Evolutionary conservation across 352 stramenopile genomes (phyloP).

Genomic region (Pythium aquatile): DNA sequence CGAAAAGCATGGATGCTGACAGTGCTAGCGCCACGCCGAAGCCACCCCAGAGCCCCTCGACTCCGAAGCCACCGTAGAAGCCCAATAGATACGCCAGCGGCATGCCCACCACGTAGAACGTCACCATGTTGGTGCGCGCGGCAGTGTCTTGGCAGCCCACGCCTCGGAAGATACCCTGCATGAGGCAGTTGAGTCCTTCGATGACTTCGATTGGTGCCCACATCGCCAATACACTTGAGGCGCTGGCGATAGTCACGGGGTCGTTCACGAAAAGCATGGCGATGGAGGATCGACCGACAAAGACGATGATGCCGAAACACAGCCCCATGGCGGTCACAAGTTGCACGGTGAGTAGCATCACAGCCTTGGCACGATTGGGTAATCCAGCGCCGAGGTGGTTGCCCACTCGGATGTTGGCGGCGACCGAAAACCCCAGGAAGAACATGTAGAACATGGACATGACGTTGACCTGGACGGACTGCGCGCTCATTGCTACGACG

Average conservation of each 20-base stretch:
- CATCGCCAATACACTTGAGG: conserved; percentile 48
- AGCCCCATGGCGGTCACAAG: conserved; percentile 32
- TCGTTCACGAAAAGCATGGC: conserved; percentile 49
- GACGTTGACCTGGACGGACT: conserved; percentile 73
- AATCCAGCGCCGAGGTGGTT: conserved; percentile 75
- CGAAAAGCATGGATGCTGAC: conserved; percentile 29
- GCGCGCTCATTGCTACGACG: conserved; percentile 67
- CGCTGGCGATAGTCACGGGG: conserved; percentile 34
- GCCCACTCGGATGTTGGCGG: conserved; percentile 72
- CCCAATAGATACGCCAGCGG: conserved; percentile 59
- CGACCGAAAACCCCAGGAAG: conserved; percentile 62
- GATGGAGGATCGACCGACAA: conserved; percentile 47
- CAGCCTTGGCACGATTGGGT: conserved; percentile 50
- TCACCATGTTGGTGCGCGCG: conserved; percentile 63
- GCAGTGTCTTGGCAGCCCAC: conserved; percentile 66
- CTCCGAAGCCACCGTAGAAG: conserved; percentile 41
- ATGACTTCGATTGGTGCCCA: conserved; percentile 71
- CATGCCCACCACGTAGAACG: conserved; percentile 78
- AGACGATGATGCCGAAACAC: conserved; percentile 36
- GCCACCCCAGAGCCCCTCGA: conserved; percentile 80
- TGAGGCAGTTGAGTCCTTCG: conserved; percentile 69
- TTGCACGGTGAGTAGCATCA: conserved; percentile 41
- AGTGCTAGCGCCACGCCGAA: conserved; percentile 55
- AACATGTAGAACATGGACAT: conserved; percentile 73
- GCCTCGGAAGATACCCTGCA: conserved; percentile 76